Evolutionary conservation across 2,329 filamentous ascomycete genomes (phyloP).

Genomic region (Fusarium virguliforme): DNA sequence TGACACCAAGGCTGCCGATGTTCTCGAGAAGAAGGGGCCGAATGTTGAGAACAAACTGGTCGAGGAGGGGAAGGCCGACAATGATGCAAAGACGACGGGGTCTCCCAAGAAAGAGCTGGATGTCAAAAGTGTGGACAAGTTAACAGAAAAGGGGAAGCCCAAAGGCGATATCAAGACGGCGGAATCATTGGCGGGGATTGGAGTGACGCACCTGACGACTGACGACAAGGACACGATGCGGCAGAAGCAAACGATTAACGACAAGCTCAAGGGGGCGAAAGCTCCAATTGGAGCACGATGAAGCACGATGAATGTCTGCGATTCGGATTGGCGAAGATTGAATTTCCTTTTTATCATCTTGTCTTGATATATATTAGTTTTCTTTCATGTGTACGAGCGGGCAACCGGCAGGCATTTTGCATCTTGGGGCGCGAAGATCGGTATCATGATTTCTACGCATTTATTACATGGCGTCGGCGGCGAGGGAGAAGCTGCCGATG

Average conservation of each 20-base stretch:
- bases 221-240: slow-evolving; percentile 39
- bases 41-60: not conserved
- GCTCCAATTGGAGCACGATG: slow-evolving; percentile 30
- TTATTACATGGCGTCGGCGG: slow-evolving; percentile 13
- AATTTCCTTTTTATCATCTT: slow-evolving; percentile 34
- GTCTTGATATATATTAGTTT: slow-evolving; percentile 18
- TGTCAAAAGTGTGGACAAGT: slow-evolving; percentile 7
- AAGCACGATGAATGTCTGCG: slow-evolving; percentile 41
- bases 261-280: slow-evolving; percentile 34
- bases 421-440: slow-evolving; percentile 38
- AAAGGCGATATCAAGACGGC: slow-evolving; percentile 5
- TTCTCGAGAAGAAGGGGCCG: slow-evolving; percentile 13
- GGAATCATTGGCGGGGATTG: slow-evolving; percentile 25
- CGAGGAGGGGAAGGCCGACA: not conserved
- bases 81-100: not conserved
- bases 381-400: slow-evolving; percentile 39
- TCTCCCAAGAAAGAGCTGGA: slow-evolving; percentile 11
- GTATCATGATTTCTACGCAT: slow-evolving; percentile 20
- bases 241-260: slow-evolving; percentile 42
- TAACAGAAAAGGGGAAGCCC: slow-evolving; percentile 1
- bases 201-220: slow-evolving; percentile 36
- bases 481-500: not conserved
- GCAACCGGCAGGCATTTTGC: slow-evolving; percentile 42
- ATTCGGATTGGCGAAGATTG: slow-evolving; percentile 28
- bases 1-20: slow-evolving; percentile 7